Percentiles rank a stretch among this genome's conserved stretches.
Evolutionary conservation across 148 eudicot species (phyloP).

Genomic region (Dysphania ambrosioides): DNA sequence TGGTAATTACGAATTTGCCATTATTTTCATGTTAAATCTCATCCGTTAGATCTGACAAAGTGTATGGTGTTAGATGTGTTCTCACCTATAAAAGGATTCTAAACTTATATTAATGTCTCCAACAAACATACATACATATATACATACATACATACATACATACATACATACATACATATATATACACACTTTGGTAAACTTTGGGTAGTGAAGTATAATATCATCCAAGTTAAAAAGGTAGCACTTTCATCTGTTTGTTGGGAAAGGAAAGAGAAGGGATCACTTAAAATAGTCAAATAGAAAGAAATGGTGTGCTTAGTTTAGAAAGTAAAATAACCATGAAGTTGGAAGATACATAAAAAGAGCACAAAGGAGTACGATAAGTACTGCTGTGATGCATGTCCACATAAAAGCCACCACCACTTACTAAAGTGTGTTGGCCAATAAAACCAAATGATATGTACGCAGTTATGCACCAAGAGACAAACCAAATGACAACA

Average conservation of each 20-base stretch:
- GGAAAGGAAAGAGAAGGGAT: not conserved
- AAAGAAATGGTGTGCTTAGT: not conserved
- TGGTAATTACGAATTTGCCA: too few species aligned
- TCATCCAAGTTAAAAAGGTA: too few species aligned
- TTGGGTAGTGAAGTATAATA: too few species aligned
- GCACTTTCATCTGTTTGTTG: not conserved
- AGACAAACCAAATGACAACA: constrained; percentile 4
- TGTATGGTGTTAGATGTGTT: too few species aligned
- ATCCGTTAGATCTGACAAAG: too few species aligned
- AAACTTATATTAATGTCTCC: too few species aligned
- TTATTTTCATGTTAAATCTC: too few species aligned
- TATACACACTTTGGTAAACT: too few species aligned
- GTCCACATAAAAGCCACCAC: not conserved
- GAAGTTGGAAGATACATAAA: constrained; percentile 1
- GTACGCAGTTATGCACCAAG: constrained; percentile 23
- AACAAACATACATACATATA: too few species aligned
- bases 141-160: too few species aligned
- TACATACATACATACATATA: too few species aligned
- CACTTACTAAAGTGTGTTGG: constrained; percentile 11
- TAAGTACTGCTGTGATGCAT: constrained; percentile 6
- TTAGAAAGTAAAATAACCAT: not conserved
- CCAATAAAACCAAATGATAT: not conserved
- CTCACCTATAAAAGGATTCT: too few species aligned
- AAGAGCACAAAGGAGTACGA: constrained; percentile 11
- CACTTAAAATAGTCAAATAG: not conserved